Evolutionary conservation across 164 flowering plant genomes (phyloP).

Genomic region (Sedum album): DNA sequence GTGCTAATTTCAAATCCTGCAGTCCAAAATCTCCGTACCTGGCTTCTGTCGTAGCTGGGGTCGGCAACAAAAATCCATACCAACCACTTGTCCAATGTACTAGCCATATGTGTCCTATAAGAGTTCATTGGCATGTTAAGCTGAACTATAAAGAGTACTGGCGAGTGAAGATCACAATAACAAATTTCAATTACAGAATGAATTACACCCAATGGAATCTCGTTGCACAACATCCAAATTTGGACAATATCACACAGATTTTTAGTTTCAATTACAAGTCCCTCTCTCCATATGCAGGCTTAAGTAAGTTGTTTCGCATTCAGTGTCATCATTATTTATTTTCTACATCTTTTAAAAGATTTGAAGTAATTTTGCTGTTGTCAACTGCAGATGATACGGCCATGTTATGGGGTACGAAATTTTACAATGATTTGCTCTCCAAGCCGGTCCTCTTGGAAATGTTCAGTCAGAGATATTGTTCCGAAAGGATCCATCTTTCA

Average conservation of each 20-base stretch:
- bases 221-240: constrained; percentile 10
- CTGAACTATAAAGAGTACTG: constrained; percentile 11
- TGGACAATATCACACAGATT: constrained; percentile 9
- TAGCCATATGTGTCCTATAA: constrained; percentile 11
- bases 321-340: neutral
- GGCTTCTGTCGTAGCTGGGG: constrained; percentile 7
- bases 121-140: constrained; percentile 11
- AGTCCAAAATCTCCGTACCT: constrained; percentile 10
- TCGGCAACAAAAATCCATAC: constrained; percentile 5
- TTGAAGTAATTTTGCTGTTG: neutral
- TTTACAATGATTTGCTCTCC: constrained; percentile 23
- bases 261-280: constrained; percentile 12
- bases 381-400: constrained; percentile 32
- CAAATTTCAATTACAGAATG: constrained; percentile 10
- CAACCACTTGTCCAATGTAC: constrained; percentile 10
- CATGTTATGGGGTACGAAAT: constrained; percentile 27
- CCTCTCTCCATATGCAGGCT: constrained; percentile 10
- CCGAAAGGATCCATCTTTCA: constrained; percentile 23
- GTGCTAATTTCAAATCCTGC: neutral
- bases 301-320: constrained; percentile 5
- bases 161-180: constrained; percentile 9
- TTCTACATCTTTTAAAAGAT: neutral
- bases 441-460: constrained; percentile 32
- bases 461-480: constrained; percentile 33
- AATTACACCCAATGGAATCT: constrained; percentile 12